A percentile compares a stretch with the other conserved stretches of the same genome.
These are phyloP conservation scores for Lindgomyces ingoldianus DNA, from an alignment of 495 filamentous ascomycete genomes.

Conservation along the genomic window DNA sequence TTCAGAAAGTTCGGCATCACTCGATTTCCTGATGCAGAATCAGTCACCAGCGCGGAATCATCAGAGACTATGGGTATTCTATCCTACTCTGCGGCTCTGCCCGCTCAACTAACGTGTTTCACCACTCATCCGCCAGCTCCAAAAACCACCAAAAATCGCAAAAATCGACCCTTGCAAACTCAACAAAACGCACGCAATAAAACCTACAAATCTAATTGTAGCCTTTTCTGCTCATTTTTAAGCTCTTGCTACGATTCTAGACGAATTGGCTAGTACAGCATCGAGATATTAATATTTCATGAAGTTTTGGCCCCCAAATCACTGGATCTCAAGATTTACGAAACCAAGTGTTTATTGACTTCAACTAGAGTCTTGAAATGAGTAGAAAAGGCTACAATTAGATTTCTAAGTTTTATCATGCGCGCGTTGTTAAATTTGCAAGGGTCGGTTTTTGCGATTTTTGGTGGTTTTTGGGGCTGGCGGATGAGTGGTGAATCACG, in stretches of 20 bases:
- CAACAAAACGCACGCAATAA: neutral
- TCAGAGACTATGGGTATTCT: too few species aligned
- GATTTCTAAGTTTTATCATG: neutral
- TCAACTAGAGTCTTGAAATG: neutral
- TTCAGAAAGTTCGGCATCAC: neutral
- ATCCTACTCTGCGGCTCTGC: neutral
- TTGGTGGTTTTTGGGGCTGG: neutral
- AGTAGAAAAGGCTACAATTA: neutral
- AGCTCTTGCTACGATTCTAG: neutral
- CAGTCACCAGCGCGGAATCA: too few species aligned
- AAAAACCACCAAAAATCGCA: constrained; percentile 5
- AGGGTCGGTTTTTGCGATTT: neutral
- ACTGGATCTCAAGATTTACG: neutral
- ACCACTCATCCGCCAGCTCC: neutral
- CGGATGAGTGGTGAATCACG: neutral
- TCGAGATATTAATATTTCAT: neutral
- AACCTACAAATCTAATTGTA: neutral
- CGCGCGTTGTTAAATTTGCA: neutral
- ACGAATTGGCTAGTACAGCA: too few species aligned
- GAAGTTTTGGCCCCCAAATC: neutral
- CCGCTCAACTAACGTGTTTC: neutral
- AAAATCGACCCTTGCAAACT: neutral
- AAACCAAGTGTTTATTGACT: neutral
- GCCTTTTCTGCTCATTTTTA: neutral
- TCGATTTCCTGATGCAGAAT: neutral